Evolutionary conservation across 169 alveolate species (phyloP).

Genomic region (Cytauxzoon felis): DNA sequence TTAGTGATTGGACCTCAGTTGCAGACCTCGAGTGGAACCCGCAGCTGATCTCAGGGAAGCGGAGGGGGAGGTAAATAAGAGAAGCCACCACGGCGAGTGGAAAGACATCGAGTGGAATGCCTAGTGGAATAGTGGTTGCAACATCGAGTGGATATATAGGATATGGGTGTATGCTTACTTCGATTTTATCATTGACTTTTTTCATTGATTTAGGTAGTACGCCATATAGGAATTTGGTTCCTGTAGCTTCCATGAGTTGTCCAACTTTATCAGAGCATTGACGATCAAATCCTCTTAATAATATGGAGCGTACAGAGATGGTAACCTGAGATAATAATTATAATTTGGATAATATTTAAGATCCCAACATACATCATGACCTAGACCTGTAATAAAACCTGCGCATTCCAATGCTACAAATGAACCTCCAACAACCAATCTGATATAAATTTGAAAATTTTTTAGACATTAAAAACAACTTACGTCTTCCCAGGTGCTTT

Average conservation of each 20-base stretch:
- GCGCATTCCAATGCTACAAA: constrained; percentile 98
- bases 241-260: constrained; percentile 84
- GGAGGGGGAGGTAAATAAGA: too few species aligned
- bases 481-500: constrained; percentile 89
- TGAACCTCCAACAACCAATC: constrained; percentile 94
- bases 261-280: constrained; percentile 88
- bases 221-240: constrained; percentile 84
- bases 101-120: too few species aligned
- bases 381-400: constrained; percentile 91
- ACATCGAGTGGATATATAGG: too few species aligned
- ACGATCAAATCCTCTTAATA: constrained; percentile 95
- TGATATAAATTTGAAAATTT: background rate
- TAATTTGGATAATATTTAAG: background rate
- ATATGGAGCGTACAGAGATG: constrained; percentile 86
- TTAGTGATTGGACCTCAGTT: too few species aligned
- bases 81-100: too few species aligned
- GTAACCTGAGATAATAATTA: constrained; percentile 22
- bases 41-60: too few species aligned
- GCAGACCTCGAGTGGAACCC: too few species aligned
- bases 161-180: too few species aligned
- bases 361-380: constrained; percentile 85
- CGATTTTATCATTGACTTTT: constrained; percentile 71
- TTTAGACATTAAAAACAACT: background rate
- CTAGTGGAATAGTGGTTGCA: too few species aligned
- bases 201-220: constrained; percentile 83